These are phyloP conservation scores for Durio zibethinus DNA, from an alignment of 345 rosid genomes.

Conservation along the genomic window DNA sequence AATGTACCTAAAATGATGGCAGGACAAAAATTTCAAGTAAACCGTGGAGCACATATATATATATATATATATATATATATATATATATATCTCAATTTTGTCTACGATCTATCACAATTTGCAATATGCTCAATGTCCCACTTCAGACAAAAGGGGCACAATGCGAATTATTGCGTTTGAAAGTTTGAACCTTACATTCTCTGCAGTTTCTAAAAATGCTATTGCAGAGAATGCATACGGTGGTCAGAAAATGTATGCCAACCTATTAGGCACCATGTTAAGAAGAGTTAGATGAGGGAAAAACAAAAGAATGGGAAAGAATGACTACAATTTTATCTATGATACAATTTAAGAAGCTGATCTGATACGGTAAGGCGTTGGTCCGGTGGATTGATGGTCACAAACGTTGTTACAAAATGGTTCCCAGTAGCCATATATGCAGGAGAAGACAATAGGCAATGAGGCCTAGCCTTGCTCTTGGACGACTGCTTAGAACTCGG, in stretches of 20 bases:
- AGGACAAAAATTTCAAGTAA: neutral
- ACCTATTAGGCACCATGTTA: conserved; percentile 1
- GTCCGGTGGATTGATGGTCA: neutral
- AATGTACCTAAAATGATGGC: neutral
- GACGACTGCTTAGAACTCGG: conserved; percentile 71
- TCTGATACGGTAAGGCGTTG: neutral
- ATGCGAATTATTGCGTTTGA: neutral
- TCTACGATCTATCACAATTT: neutral
- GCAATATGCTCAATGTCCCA: neutral
- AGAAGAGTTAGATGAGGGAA: neutral
- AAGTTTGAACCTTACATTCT: conserved; percentile 22
- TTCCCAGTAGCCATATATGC: conserved; percentile 77
- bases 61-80: no score
- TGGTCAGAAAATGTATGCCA: conserved; percentile 16
- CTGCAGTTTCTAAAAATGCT: conserved; percentile 37
- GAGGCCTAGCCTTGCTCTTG: conserved; percentile 76
- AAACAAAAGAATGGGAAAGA: conserved; percentile 8
- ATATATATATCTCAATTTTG: neutral
- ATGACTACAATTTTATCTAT: neutral
- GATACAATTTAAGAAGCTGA: conserved; percentile 23
- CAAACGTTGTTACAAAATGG: conserved; percentile 45
- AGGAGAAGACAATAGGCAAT: conserved; percentile 69
- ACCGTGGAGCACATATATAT: neutral
- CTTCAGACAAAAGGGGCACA: neutral
- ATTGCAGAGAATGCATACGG: conserved; percentile 28